Evolutionary conservation across 352 stramenopile species (phyloP).

Genomic region (Phytophthora pistaciae): DNA sequence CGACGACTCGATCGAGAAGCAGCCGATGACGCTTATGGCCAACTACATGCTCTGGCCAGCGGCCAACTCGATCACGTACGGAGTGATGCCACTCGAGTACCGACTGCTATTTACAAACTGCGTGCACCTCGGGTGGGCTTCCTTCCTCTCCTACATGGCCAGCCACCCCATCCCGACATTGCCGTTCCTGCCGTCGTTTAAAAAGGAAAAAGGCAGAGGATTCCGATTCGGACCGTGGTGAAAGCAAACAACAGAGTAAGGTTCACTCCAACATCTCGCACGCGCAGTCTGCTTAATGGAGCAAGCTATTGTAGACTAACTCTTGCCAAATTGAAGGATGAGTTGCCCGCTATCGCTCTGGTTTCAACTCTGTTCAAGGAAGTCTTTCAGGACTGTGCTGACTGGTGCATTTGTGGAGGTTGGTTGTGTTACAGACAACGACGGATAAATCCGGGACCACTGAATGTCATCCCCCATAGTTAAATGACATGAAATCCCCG

Average conservation of each 20-base stretch:
- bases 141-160: constrained; percentile 44
- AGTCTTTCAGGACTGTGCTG: background rate
- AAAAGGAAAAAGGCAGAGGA: background rate
- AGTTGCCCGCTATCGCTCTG: background rate
- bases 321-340: background rate
- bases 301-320: background rate
- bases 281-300: constrained; percentile 1
- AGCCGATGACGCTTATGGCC: constrained; percentile 30
- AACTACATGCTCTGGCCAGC: constrained; percentile 49
- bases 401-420: no score
- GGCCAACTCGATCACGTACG: constrained; percentile 46
- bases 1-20: constrained; percentile 36
- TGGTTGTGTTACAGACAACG: no score
- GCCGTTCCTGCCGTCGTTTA: constrained; percentile 18
- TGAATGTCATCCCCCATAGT: no score
- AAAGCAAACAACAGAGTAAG: constrained; percentile 8
- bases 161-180: constrained; percentile 21
- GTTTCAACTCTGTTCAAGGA: background rate
- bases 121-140: constrained; percentile 43
- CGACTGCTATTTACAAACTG: constrained; percentile 42
- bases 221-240: background rate
- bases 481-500: no score
- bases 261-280: constrained; percentile 3
- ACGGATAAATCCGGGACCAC: no score
- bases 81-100: constrained; percentile 41